Evolutionary conservation across 495 filamentous ascomycete species (phyloP).

Genomic region (Neurospora africana): DNA sequence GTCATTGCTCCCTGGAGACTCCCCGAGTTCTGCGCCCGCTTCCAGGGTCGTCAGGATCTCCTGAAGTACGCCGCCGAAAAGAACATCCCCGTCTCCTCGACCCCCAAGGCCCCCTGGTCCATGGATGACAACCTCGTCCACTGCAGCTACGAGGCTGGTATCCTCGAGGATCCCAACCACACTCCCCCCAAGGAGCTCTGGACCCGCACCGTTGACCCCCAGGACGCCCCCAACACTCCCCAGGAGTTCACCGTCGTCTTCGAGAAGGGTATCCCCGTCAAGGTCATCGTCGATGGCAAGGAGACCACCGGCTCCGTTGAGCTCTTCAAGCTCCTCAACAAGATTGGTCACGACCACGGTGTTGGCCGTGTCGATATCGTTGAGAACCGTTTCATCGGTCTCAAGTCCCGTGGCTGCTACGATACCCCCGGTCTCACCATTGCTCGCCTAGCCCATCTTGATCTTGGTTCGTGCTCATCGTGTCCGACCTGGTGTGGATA

Average conservation of each 20-base stretch:
- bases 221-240: slow-evolving; percentile 64
- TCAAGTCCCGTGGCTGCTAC: slow-evolving; percentile 89
- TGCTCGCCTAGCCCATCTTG: slow-evolving; percentile 66
- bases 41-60: slow-evolving; percentile 76
- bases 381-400: slow-evolving; percentile 43
- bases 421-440: slow-evolving; percentile 63
- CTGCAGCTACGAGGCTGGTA: slow-evolving; percentile 83
- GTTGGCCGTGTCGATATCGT: slow-evolving; percentile 89
- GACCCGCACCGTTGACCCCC: slow-evolving; percentile 69
- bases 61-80: slow-evolving; percentile 73
- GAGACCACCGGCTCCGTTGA: slow-evolving; percentile 64
- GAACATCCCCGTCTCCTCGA: slow-evolving; percentile 76
- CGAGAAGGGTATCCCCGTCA: slow-evolving; percentile 75
- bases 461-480: slow-evolving; percentile 42
- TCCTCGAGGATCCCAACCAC: slow-evolving; percentile 55
- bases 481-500: not conserved
- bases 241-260: slow-evolving; percentile 70
- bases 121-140: slow-evolving; percentile 90
- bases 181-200: slow-evolving; percentile 72
- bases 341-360: slow-evolving; percentile 65
- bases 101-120: slow-evolving; percentile 71
- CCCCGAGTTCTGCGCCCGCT: slow-evolving; percentile 71
- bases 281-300: slow-evolving; percentile 48
- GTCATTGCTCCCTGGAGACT: slow-evolving; percentile 85
- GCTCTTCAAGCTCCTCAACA: slow-evolving; percentile 70